phyloP scores from a whole-genome alignment of 2,329 filamentous ascomycete species.

The Fusarium sp. region DNA sequence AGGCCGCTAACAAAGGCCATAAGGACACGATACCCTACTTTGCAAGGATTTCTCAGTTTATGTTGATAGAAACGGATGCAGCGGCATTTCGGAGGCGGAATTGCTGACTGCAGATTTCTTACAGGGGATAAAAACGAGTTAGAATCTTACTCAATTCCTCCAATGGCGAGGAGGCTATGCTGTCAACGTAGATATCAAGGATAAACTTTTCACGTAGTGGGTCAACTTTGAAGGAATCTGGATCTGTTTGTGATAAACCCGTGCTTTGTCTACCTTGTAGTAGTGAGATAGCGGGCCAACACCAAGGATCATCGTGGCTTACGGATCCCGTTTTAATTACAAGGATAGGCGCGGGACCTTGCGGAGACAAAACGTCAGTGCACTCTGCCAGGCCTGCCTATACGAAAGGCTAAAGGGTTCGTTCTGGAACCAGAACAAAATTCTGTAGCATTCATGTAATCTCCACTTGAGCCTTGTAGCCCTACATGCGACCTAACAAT shows the following conservation, averaged over 20 bases:
- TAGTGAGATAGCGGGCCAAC: background rate
- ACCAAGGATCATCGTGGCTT: constrained; percentile 3
- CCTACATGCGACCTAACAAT: background rate
- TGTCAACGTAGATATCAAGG: background rate
- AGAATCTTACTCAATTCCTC: background rate
- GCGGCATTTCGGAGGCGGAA: background rate
- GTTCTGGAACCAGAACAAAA: constrained; percentile 2
- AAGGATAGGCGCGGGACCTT: background rate
- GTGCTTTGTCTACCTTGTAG: constrained; percentile 1
- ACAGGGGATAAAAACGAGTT: background rate
- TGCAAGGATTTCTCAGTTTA: background rate
- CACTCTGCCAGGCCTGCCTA: background rate
- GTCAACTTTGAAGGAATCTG: background rate
- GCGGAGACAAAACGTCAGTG: background rate
- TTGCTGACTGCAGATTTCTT: constrained; percentile 4
- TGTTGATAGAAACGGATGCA: background rate
- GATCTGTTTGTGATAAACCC: background rate
- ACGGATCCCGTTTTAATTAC: background rate
- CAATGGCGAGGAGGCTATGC: background rate
- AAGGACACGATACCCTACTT: background rate
- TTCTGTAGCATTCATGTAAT: background rate
- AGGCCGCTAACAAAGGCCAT: background rate
- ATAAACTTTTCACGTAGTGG: background rate
- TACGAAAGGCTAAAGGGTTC: background rate
- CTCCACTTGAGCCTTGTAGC: constrained; percentile 7